Evolutionary conservation across 176 grass and related monocot genomes (phyloP), one percentile per base, ranked within the genome.

Genomic region (Phoenix roebelenii): DNA sequence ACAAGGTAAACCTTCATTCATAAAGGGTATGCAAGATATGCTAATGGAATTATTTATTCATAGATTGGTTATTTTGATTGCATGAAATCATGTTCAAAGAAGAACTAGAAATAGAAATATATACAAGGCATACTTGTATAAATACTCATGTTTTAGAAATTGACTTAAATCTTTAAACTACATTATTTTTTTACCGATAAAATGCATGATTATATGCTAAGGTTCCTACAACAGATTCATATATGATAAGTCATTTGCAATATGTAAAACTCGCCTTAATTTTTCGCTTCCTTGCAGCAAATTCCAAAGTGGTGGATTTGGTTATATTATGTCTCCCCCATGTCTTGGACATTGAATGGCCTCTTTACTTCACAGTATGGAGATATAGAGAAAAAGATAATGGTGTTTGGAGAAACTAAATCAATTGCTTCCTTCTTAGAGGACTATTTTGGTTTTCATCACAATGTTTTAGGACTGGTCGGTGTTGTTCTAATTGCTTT

Each of bases 221-320:
- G 35, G 35, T 44, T 44, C 35, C 35, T 44, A 44, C 32, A 39
- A 39, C 9, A 39, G 1, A 9, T 44, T 44, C 2, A 44, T 44
- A 9, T 14, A 44, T 44, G 25, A 61, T 18, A 6, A 19, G 16
- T 18, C 4, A 30, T n/a, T 32, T 22, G 16, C 17, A 50, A 44
- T n/a, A 54, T 17, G 20, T 54, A 15, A 39, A 14, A 30, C 18
- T 51, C 18, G 25, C 18, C 17, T 4, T 51, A 16, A 19, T 28
- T 79, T 29, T 7, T 35, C 30, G 7, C 29, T 74, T 73, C 49
- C 65, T 67, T 79, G 75, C 78, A 95, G 85, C 68, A 80, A 95
- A 89, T 95, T 64, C 89, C 89, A 2, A 76, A 66, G 72, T 95
- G 89, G 89, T 95, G 85, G 89, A 74, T 85, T 65, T 95, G 85